Percentiles rank a stretch among this genome's conserved stretches.
Evolutionary conservation across 129 eudicot genomes (phyloP).

Genomic region (Artemisia annua): DNA sequence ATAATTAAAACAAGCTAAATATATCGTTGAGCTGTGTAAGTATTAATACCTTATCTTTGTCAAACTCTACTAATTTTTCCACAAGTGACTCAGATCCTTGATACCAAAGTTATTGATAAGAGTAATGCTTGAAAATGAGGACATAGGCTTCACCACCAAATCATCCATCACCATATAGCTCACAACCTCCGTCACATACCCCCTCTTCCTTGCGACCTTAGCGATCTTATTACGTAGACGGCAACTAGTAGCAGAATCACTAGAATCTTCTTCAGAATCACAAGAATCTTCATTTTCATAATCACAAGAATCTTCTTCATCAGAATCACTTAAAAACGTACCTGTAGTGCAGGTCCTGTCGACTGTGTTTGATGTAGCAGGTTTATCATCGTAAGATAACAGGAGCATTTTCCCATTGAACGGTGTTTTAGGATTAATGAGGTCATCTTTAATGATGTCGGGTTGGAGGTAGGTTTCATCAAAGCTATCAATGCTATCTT

Average conservation of each 20-base stretch:
- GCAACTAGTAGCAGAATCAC: not conserved
- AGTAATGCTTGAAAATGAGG: no score
- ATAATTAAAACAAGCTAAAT: no score
- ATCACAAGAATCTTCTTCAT: not conserved
- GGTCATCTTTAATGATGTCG: not conserved
- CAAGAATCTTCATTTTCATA: no score
- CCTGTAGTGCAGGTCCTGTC: not conserved
- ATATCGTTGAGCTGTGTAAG: no score
- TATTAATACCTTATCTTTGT: no score
- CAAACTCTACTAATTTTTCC: no score
- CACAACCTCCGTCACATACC: not conserved
- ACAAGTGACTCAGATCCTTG: no score
- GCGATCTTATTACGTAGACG: not conserved
- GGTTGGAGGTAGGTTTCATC: slow-evolving; percentile 6
- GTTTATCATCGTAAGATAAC: not conserved
- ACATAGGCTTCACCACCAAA: no score
- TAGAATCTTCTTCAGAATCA: not conserved
- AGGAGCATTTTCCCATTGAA: not conserved
- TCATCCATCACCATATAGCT: slow-evolving; percentile 15
- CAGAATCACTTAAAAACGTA: not conserved
- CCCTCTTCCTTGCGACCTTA: not conserved
- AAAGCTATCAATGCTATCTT: not conserved
- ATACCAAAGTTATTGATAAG: no score
- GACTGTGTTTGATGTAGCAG: slow-evolving; percentile 6
- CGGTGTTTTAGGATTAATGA: not conserved